phyloP scores from a whole-genome alignment of 495 filamentous ascomycete genomes.

The Tuber umbilicatum region DNA sequence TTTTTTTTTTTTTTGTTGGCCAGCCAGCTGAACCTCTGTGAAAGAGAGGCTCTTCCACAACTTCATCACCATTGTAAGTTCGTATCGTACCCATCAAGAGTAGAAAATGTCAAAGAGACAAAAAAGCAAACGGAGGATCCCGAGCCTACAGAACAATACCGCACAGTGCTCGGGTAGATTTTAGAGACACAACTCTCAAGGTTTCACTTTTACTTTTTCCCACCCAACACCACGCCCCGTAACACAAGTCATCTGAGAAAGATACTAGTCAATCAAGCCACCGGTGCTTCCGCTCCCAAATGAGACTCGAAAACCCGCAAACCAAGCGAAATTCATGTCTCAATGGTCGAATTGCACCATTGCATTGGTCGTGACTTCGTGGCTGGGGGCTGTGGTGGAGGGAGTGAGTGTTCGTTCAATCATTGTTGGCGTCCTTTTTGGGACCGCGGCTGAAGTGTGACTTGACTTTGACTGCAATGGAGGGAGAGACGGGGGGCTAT shows the following conservation, averaged over 20 bases:
- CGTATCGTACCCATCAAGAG: neutral
- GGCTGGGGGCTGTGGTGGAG: constrained; percentile 1
- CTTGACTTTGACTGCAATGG: neutral
- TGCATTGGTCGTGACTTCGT: neutral
- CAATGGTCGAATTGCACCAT: neutral
- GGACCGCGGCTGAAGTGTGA: neutral
- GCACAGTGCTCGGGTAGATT: too few relatives aligned
- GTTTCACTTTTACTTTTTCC: neutral
- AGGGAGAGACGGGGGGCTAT: neutral
- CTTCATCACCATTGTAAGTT: neutral
- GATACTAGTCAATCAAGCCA: neutral
- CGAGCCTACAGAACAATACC: too few relatives aligned
- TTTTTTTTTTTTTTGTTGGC: neutral
- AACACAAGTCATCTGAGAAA: neutral
- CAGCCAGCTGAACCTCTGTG: neutral
- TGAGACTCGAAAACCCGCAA: neutral
- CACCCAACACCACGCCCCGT: neutral
- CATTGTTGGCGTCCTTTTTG: neutral
- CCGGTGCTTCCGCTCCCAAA: neutral
- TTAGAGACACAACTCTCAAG: neutral
- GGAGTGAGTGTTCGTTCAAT: neutral
- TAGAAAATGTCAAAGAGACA: neutral
- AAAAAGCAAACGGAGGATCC: neutral
- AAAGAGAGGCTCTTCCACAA: neutral
- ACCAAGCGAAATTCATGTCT: constrained; percentile 1